Evolutionary conservation across 208 protist species (phyloP).

Genomic region (Zelonia costaricensis): DNA sequence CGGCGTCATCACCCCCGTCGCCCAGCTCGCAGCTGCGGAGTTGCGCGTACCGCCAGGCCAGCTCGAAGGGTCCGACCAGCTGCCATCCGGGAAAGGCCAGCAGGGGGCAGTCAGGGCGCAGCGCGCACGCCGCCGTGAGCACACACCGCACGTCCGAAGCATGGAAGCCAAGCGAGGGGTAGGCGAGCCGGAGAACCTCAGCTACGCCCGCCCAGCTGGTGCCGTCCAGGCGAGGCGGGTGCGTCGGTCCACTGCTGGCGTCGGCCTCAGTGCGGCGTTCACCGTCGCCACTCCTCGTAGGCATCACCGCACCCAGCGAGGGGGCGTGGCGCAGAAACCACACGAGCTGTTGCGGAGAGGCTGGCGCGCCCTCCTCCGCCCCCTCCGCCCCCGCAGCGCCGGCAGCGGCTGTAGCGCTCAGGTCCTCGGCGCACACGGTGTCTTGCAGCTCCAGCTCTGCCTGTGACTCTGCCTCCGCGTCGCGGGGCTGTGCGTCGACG

Average conservation of each 20-base stretch:
- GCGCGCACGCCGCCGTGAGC: conserved; percentile 20
- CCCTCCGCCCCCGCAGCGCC: no score
- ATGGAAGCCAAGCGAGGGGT: conserved; percentile 22
- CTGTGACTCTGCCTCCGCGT: no score
- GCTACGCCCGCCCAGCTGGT: conserved; percentile 1
- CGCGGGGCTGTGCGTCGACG: no score
- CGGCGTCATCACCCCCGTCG: not conserved
- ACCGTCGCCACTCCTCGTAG: not conserved
- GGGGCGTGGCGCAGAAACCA: not conserved
- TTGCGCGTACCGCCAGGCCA: conserved; percentile 17
- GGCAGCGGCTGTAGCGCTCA: not conserved
- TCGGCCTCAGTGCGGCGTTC: not conserved
- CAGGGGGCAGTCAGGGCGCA: conserved; percentile 19
- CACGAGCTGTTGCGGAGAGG: not conserved
- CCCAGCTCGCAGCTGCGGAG: not conserved
- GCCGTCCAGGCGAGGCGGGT: not conserved
- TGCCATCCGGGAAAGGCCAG: conserved; percentile 33
- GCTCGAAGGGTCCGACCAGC: conserved; percentile 42
- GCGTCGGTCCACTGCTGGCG: no score
- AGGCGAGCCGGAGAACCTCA: conserved; percentile 6
- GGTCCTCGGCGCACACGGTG: not conserved
- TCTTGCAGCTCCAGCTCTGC: no score
- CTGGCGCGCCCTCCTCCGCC: not conserved
- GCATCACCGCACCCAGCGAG: not conserved
- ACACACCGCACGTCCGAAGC: conserved; percentile 26